Evolutionary conservation across 805 yeast genomes (phyloP).

Genomic region (Candida odintsovae): DNA sequence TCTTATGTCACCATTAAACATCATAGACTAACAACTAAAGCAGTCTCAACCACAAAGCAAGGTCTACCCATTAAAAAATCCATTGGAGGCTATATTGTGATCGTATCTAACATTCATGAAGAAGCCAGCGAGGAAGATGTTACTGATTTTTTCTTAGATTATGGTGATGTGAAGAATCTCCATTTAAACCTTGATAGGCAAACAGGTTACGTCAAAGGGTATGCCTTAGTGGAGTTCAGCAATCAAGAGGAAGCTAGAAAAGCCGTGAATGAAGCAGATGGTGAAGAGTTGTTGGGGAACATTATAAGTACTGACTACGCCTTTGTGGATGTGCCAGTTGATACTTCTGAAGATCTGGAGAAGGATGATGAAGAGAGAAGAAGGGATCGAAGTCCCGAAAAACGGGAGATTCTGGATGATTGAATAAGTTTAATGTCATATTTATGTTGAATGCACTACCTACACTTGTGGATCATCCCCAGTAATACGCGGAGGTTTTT

Average conservation of each 20-base stretch:
- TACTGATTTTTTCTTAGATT: conserved; percentile 35
- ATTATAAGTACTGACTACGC: conserved; percentile 31
- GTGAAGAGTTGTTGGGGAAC: conserved; percentile 29
- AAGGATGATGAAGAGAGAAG: neutral
- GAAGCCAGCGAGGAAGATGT: conserved; percentile 42
- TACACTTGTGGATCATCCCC: too few relatives aligned
- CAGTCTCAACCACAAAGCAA: conserved; percentile 6
- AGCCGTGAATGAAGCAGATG: conserved; percentile 27
- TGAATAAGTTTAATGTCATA: neutral
- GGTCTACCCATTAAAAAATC: conserved; percentile 11
- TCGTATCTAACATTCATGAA: conserved; percentile 36
- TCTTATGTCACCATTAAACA: too few relatives aligned
- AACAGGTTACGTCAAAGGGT: conserved; percentile 33
- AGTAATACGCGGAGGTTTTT: too few relatives aligned
- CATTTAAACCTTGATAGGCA: conserved; percentile 38
- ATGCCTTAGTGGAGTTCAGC: conserved; percentile 35
- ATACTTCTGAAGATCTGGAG: neutral
- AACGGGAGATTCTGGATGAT: neutral
- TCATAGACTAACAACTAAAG: neutral
- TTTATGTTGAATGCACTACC: too few relatives aligned
- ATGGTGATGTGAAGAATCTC: conserved; percentile 30
- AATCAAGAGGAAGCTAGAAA: conserved; percentile 27
- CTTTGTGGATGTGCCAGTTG: conserved; percentile 25
- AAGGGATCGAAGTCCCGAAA: neutral
- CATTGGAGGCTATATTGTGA: conserved; percentile 36